Evolutionary conservation across 1,284 basidiomycete species (phyloP).

Genomic region (Tylopilus sp.): DNA sequence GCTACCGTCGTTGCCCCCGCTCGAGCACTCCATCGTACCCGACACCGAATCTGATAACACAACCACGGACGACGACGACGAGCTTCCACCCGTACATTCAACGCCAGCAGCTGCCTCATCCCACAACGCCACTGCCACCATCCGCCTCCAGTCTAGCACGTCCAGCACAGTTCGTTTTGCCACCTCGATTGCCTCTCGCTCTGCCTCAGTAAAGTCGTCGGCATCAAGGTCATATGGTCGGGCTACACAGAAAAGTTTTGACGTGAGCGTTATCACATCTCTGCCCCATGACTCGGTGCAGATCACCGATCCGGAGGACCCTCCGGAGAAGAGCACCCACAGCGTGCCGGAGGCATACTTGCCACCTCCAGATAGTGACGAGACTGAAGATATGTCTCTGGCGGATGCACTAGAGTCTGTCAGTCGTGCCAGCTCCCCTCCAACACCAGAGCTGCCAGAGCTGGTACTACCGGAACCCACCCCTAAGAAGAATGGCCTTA

Average conservation of each 20-base stretch:
- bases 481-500: constrained; percentile 48
- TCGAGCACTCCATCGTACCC: constrained; percentile 55
- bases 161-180: constrained; percentile 71
- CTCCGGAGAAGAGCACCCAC: constrained; percentile 38
- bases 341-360: constrained; percentile 52
- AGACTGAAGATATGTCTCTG: constrained; percentile 47
- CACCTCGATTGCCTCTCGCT: constrained; percentile 57
- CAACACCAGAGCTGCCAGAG: constrained; percentile 37
- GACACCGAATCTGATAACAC: constrained; percentile 31
- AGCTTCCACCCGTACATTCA: constrained; percentile 52
- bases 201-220: constrained; percentile 39
- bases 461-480: constrained; percentile 38
- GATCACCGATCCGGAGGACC: constrained; percentile 40
- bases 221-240: constrained; percentile 34
- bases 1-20: constrained; percentile 64
- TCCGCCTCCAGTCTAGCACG: constrained; percentile 52
- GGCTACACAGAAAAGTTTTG: constrained; percentile 49
- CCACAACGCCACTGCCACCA: constrained; percentile 43
- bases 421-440: constrained; percentile 52
- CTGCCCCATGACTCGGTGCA: constrained; percentile 43
- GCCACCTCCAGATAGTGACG: constrained; percentile 42
- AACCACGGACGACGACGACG: constrained; percentile 36
- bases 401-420: constrained; percentile 58
- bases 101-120: constrained; percentile 52
- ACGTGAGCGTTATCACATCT: constrained; percentile 55